Percentiles rank a stretch among this genome's conserved stretches.
Conservation (phyloP, 805 yeast species). For the Candida khao-thaluensis region DNA sequence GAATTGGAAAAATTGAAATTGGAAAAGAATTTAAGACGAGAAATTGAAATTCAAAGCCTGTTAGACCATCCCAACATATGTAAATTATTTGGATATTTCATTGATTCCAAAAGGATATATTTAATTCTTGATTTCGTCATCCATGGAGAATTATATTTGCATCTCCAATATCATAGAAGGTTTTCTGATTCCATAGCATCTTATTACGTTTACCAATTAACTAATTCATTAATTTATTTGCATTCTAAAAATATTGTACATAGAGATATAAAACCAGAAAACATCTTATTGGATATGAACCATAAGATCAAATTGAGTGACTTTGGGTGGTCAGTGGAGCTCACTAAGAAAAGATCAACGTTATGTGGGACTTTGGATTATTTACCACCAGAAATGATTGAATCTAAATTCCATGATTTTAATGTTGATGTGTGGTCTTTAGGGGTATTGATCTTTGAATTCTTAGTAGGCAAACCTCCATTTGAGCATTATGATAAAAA, state of each 20-base stretch:
- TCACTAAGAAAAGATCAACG: constrained; percentile 56
- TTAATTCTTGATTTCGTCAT: constrained; percentile 81
- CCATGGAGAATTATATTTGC: constrained; percentile 82
- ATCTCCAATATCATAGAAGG: constrained; percentile 61
- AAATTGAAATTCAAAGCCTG: constrained; percentile 85
- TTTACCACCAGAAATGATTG: constrained; percentile 93
- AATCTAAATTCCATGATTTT: constrained; percentile 72
- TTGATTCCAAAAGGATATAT: constrained; percentile 77
- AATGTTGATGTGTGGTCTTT: constrained; percentile 90
- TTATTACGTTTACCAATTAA: constrained; percentile 77
- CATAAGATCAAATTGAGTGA: constrained; percentile 83
- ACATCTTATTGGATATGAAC: constrained; percentile 73
- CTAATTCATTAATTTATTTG: constrained; percentile 72
- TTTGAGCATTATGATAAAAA: constrained; percentile 81
- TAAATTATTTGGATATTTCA: constrained; percentile 82
- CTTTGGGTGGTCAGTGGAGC: constrained; percentile 88
- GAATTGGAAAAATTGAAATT: constrained; percentile 74
- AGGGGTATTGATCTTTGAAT: constrained; percentile 83
- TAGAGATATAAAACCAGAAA: constrained; percentile 93
- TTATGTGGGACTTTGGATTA: constrained; percentile 96
- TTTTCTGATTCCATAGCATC: constrained; percentile 76
- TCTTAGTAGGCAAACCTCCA: constrained; percentile 87
- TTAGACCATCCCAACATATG: constrained; percentile 77
- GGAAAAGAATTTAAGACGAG: constrained; percentile 84
- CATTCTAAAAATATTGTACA: constrained; percentile 83